Base-by-base conservation (phyloP, 164 flowering plant species). In the Sedum album region DNA sequence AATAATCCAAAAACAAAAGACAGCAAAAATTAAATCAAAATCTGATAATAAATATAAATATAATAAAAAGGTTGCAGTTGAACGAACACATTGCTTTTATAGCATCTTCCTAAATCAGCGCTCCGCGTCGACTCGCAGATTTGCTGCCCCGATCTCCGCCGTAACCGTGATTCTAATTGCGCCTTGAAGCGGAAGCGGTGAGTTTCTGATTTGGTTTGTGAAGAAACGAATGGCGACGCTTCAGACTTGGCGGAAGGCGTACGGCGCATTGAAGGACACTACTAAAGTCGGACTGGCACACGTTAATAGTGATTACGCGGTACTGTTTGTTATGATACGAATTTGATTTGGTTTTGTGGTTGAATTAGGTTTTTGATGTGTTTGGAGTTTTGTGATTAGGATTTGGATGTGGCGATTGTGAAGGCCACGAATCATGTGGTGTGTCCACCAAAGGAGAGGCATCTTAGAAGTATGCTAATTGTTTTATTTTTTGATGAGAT, bases 361-460 rank as follows among this genome's bases (percentile, higher is more conserved):
- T 26, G 33, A 14, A 57, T 57, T 57, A 57, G 72, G 48, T 18
- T 36, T 33, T 63, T 60, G 31, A 20, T 31, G 15, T 66, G 10
- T 66, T 49, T 48, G 44, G 66, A n/a, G 14, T 62, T 44, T 18
- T 38, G 25, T 60, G 73, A 62, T 41, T 18, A 94, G 99, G 99
- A 94, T 67, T 81, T 94, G 75, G 99, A 94, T 78, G 90, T 94
- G 65, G 99, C 99, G 72, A 85, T 94, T 71, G 95, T 91, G 61
- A 94, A 94, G 80, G 98, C 98, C 14, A 89, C 98, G 28, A 94
- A 91, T 79, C 99, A 94, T 74, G 97, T 90, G 65, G 97, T 88
- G 78, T 82, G 88, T 42, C 96, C 97, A 11, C 99, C 99, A 60
- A 94, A 94, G 75, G 99, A 91, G 67, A 77, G 99, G 62, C 96